These are phyloP conservation scores for Trichosporon faecale DNA, from an alignment of 1,284 basidiomycete genomes.

Conservation along the genomic window DNA sequence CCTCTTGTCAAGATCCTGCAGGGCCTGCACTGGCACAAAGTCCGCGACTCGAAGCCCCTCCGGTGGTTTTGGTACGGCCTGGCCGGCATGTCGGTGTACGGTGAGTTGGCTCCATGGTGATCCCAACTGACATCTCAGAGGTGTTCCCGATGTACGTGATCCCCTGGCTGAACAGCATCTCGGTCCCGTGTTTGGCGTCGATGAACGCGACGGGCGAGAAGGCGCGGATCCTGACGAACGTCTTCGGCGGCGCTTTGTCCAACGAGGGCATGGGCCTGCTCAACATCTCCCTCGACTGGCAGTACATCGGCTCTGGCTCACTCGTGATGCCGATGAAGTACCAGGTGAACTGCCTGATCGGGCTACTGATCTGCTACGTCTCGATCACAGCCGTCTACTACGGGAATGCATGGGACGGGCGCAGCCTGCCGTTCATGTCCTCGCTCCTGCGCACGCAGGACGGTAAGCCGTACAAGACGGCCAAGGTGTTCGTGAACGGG, in stretches of 20 bases:
- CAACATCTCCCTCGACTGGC: constrained; percentile 40
- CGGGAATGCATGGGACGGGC: constrained; percentile 27
- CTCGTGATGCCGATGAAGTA: constrained; percentile 36
- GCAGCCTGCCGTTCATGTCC: constrained; percentile 24
- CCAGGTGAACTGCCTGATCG: constrained; percentile 36
- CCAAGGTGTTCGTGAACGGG: constrained; percentile 37
- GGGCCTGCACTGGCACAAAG: constrained; percentile 41
- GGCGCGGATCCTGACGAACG: constrained; percentile 30
- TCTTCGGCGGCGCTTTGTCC: constrained; percentile 39
- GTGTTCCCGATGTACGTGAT: constrained; percentile 56
- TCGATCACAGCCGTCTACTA: constrained; percentile 40
- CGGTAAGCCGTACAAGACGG: constrained; percentile 52
- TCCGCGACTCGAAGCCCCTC: constrained; percentile 58
- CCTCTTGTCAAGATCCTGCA: constrained; percentile 39
- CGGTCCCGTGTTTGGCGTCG: constrained; percentile 54
- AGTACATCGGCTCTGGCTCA: constrained; percentile 34
- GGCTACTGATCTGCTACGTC: constrained; percentile 32
- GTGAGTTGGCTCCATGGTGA: not conserved
- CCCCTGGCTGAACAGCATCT: constrained; percentile 39
- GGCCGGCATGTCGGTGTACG: constrained; percentile 25
- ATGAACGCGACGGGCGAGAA: constrained; percentile 55
- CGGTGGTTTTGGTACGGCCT: constrained; percentile 60
- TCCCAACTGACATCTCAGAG: constrained; percentile 12
- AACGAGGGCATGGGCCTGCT: constrained; percentile 43
- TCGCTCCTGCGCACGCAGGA: constrained; percentile 22